Base-by-base conservation (phyloP, 352 stramenopile genomes). In the Globisporangium iwayamae region DNA sequence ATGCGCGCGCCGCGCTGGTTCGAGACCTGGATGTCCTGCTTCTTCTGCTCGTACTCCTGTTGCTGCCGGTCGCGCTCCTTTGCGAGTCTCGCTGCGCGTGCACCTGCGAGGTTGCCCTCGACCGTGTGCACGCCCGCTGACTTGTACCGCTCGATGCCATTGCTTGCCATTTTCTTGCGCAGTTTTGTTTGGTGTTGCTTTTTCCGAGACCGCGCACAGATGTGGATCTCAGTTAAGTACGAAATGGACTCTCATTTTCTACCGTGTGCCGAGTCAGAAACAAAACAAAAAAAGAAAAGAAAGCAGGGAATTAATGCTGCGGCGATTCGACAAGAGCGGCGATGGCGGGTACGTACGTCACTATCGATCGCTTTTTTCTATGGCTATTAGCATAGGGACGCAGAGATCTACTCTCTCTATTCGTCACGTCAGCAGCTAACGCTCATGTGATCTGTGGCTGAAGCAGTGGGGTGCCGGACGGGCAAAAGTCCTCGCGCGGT, bases 81-180 rank as follows among this genome's bases (percentile, higher is more conserved):
- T 13, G 88, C 93, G 41, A 99, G 78, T 14, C 75, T 70, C 4
- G 96, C 94, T 1, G 97, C 97, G 14, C 94, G 88, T 16, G 79
- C 72, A 9, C 97, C 97, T 9, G 95, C 90, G 39, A 98, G 78
- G 67, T 98, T 98, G 14, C 97, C 97, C 81, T 99, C 97, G 38
- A 99, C 94, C 18, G 97, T 99, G 73, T 98, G 89, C 60, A 97
- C 92, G 53, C 96, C 96, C 3, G 96, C 79, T 16, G 82, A 85
- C 13, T 84, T 85, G 70, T 94, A 92, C 38, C 82, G 82, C 78
- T 90, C 75, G 58, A 91, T 89, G 58, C 51, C 50, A 20, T 84
- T 84, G 48, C 81, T 74, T 76, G 87, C 88, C 28, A 62, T 59
- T 14, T 32, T 53, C 8, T 16, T 43, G 4, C 28, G 46, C 47